Evolutionary conservation across 805 yeast genomes (phyloP), one percentile per base, ranked within the genome.

Genomic region (Candida ovalis): DNA sequence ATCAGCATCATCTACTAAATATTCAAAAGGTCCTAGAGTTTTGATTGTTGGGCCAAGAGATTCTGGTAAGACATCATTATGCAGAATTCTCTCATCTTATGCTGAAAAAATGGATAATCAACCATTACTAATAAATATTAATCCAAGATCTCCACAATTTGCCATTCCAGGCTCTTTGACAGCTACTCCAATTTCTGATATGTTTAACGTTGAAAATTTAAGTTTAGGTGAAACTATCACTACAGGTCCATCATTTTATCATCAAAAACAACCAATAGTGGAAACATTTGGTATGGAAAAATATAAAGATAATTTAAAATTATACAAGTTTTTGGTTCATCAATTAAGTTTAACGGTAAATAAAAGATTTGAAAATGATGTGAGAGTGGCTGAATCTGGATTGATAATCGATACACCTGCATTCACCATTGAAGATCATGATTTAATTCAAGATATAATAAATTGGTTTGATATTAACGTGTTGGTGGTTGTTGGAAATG

Each of bases 191-290:
- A 75, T 91, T 13, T 82, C 90, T 39, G 96, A 88, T 59, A 70
- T 82, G 36, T 71, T 91, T 32, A 96, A 94, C 58, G 79, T 87
- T 18, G 92, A 88, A 58, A 69, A 75, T 42, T 68, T 71, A 15
- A 76, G 79, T 19, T 86, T 95, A 72, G 96, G 96, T 52, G 88
- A 88, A 42, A 80, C 86, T 22, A 74, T 82, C 51, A 80, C 90
- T 0, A 82, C 88, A 10, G 94, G 95, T 39, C 81, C 88, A 1
- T 81, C 91, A 1, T 71, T 76, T 51, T 81, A 85, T 53, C 91
- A 87, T 63, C 87, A 88, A n/a, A 88, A 88, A 63, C 95, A 88
- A 64, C 97, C 98, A 0, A 64, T 86, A n/a, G 92, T 86, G 8
- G 84, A 86, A 58, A 82, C 77, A 58, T 89, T 74, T 66, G 99